A percentile compares a stretch with the other conserved stretches of the same genome.
Evolutionary conservation across 1,284 basidiomycete genomes (phyloP).

Genomic region (Rhodotorula sp.): DNA sequence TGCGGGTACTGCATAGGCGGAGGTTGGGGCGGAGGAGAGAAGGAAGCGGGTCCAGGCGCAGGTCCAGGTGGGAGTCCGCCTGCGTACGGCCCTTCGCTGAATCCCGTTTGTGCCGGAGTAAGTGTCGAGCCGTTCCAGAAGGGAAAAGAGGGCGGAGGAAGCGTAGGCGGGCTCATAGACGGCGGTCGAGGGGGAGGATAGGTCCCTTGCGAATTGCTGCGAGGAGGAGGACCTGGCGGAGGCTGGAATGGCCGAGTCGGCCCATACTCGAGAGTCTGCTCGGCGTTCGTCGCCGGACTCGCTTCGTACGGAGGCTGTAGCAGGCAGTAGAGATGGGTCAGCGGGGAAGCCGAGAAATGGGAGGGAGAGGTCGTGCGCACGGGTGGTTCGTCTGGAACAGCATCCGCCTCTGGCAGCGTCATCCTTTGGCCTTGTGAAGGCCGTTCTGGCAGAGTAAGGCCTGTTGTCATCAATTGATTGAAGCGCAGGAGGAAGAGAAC

Average conservation of each 20-base stretch:
- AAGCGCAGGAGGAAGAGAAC: neutral
- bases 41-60: neutral
- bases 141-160: constrained; percentile 29
- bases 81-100: constrained; percentile 15
- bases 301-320: constrained; percentile 36
- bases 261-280: constrained; percentile 34
- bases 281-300: neutral
- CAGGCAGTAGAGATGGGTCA: neutral
- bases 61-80: neutral
- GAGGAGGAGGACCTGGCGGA: neutral
- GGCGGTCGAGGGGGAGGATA: neutral
- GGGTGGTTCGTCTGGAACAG: constrained; percentile 26
- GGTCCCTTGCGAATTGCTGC: neutral
- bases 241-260: constrained; percentile 31
- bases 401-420: neutral
- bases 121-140: constrained; percentile 38
- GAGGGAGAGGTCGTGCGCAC: constrained; percentile 5
- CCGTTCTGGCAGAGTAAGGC: neutral
- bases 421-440: neutral
- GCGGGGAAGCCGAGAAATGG: neutral
- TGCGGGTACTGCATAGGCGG: neutral
- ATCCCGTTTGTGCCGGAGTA: constrained; percentile 36
- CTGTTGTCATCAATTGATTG: neutral
- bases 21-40: neutral
- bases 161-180: neutral